Evolutionary conservation across 805 yeast species (phyloP).

Genomic region (Barnettozyma sucrosica): DNA sequence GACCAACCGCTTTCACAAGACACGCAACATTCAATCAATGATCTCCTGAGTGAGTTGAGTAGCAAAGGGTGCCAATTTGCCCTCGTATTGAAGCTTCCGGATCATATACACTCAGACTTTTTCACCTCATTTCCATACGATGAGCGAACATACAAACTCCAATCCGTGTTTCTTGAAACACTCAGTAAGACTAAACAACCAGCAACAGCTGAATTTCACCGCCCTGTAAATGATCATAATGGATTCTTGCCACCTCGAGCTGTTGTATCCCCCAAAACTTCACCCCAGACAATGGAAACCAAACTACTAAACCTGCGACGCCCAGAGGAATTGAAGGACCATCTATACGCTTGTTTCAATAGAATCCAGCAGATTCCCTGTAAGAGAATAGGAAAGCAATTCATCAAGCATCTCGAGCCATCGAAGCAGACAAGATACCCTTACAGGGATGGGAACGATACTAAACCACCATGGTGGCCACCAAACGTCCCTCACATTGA

Average conservation of each 20-base stretch:
- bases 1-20: background rate
- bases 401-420: slow-evolving; percentile 66
- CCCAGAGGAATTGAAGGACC: background rate
- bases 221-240: background rate
- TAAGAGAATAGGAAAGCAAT: slow-evolving; percentile 55
- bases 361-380: slow-evolving; percentile 42
- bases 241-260: background rate
- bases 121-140: background rate
- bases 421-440: slow-evolving; percentile 58
- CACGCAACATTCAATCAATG: background rate
- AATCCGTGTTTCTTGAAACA: background rate
- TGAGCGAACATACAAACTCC: background rate
- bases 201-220: background rate
- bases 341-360: background rate
- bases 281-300: background rate
- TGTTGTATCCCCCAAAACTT: background rate
- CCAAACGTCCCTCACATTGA: slow-evolving; percentile 49
- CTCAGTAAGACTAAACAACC: background rate
- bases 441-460: slow-evolving; percentile 43
- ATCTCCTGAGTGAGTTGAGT: background rate
- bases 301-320: background rate
- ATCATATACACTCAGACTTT: background rate
- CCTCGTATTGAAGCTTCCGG: background rate
- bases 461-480: slow-evolving; percentile 76
- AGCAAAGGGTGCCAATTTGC: background rate